Percentiles rank a stretch among this genome's conserved stretches.
These are phyloP conservation scores for Groenewaldozyma auringiensis DNA, from an alignment of 1,139 yeast genomes.

Conservation along the genomic window DNA sequence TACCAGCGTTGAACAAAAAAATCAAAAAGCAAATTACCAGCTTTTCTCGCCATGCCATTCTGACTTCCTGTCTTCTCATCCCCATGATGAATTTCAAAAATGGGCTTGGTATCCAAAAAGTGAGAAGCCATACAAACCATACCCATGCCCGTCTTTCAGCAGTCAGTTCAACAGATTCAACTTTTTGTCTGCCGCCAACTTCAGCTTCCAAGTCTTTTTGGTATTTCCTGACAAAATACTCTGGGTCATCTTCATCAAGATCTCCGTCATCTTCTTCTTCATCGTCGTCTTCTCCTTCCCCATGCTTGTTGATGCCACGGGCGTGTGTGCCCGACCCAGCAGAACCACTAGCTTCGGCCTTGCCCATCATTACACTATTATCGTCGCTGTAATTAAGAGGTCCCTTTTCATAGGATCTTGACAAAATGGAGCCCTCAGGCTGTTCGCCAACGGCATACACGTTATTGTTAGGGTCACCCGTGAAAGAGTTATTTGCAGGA, in stretches of 20 bases:
- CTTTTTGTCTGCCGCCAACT: constrained; percentile 10
- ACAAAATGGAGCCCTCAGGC: not conserved
- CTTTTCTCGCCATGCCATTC: constrained; percentile 38
- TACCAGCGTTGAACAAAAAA: constrained; percentile 29
- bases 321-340: not conserved
- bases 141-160: constrained; percentile 33
- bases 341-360: not conserved
- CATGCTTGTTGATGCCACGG: constrained; percentile 16
- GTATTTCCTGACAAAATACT: constrained; percentile 21
- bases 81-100: constrained; percentile 28
- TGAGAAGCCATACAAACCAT: constrained; percentile 31
- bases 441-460: not conserved
- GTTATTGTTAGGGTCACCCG: constrained; percentile 2
- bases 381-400: constrained; percentile 1
- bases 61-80: constrained; percentile 34
- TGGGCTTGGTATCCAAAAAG: constrained; percentile 37
- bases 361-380: constrained; percentile 4
- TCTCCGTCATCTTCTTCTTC: constrained; percentile 17
- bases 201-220: constrained; percentile 14
- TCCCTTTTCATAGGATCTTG: constrained; percentile 4
- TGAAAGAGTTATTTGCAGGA: not conserved
- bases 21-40: constrained; percentile 32
- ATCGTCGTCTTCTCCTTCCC: constrained; percentile 17
- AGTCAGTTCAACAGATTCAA: constrained; percentile 27
- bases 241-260: constrained; percentile 20